phyloP scores from a whole-genome alignment of 768 basidiomycete species.

The Kwoniella mangroviensis region DNA sequence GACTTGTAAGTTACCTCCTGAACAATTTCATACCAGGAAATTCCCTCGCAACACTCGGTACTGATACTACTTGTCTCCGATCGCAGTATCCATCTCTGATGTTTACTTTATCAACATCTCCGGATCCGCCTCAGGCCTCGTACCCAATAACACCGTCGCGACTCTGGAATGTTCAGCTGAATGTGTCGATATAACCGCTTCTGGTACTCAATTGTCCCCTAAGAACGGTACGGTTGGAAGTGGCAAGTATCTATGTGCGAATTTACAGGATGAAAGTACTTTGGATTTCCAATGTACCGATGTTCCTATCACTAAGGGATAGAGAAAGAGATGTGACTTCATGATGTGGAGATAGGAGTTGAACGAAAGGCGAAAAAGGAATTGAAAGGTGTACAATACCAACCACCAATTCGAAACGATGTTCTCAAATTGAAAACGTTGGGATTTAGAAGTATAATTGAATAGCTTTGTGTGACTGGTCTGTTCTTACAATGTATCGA shows the following conservation, averaged over 20 bases:
- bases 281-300: constrained; percentile 34
- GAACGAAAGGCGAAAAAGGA: too few species aligned
- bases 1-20: constrained; percentile 62
- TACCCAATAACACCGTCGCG: constrained; percentile 62
- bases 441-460: too few species aligned
- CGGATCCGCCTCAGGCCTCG: constrained; percentile 64
- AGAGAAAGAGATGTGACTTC: background rate
- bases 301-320: constrained; percentile 33
- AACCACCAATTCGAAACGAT: too few species aligned
- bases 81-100: constrained; percentile 61
- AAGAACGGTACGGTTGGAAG: constrained; percentile 59
- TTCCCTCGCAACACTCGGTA: background rate
- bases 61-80: background rate
- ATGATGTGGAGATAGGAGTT: too few species aligned
- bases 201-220: constrained; percentile 55
- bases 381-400: too few species aligned
- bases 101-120: constrained; percentile 65
- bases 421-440: too few species aligned
- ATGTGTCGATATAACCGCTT: constrained; percentile 60
- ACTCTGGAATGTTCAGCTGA: constrained; percentile 63
- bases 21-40: background rate
- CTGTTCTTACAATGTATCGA: too few species aligned
- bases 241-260: constrained; percentile 60
- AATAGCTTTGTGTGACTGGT: too few species aligned
- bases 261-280: constrained; percentile 59